Evolutionary conservation across 73 alveolate genomes (phyloP), one percentile per base, ranked within the genome.

Genomic region (Urostyla sp.): DNA sequence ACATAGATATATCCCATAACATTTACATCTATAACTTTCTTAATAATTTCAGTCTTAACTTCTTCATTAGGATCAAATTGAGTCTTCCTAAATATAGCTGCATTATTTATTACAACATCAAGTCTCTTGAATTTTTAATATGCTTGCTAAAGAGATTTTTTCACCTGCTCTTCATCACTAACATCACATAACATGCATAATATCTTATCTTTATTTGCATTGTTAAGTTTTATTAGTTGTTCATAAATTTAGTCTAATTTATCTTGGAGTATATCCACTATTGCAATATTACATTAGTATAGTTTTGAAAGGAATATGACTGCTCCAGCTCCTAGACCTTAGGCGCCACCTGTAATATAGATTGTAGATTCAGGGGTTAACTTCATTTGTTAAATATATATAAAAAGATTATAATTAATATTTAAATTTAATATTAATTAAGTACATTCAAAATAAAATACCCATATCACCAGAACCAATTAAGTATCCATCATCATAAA

Each of bases 1-100:
- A 85, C 96, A 58, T 82, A 80, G 67, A 93, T 50, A 10, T 96
- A 87, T 21, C 98, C 98, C 37, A 66, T 51, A 28, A 93, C 92
- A 60, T 93, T 93, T 77, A 93, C 78, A 36, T 85, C 88, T 35
- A 82, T 50, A 1, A 90, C 89, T 45, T 72, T 75, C 45, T 85
- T 91, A 50, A 85, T 73, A 23, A 67, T 28, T 26, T 81, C 75
- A 37, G 82, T 23, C 24, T 72, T 56, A 13, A 49, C 82, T 49
- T 57, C 78, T 49, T 50, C 61, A 0, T 76, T 27, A 32, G 87
- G 74, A 11, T 80, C 83, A 23, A 85, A 59, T 35, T 24, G 61
- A 20, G 83, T 83, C 11, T 84, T 83, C n/a, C 77, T 49, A 40
- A 85, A 61, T 45, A 93, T 84, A 43, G 97, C 98, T 20, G 98